A percentile compares a stretch with the other conserved stretches of the same genome.
phyloP scores from a whole-genome alignment of 2,329 filamentous ascomycete genomes.

The Dissoconium aciculare region DNA sequence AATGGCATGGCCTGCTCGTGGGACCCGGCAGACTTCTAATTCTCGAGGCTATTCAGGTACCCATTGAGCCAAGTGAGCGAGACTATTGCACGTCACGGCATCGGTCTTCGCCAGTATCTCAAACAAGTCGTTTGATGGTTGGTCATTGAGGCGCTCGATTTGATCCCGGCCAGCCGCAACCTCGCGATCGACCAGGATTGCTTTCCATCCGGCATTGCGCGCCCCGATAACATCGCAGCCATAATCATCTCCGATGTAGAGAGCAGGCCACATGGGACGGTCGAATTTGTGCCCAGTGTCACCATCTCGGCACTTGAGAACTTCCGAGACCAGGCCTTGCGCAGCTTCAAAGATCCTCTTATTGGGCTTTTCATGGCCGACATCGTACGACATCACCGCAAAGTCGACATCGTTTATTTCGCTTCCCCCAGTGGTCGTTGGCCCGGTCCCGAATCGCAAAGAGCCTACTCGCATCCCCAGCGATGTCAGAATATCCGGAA shows the following conservation, averaged over 20 bases:
- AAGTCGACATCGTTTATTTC: constrained; percentile 37
- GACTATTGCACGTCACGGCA: constrained; percentile 15
- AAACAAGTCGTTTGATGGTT: constrained; percentile 8
- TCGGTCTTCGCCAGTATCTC: constrained; percentile 9
- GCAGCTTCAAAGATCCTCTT: constrained; percentile 42
- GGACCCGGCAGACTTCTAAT: too few species aligned
- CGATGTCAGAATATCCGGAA: constrained; percentile 38
- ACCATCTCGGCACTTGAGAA: too few species aligned
- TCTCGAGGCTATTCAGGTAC: constrained; percentile 10
- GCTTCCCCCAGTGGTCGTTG: background rate
- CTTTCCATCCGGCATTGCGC: constrained; percentile 33
- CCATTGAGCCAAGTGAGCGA: constrained; percentile 15
- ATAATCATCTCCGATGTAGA: constrained; percentile 42
- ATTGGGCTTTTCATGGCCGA: constrained; percentile 46
- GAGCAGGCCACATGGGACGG: constrained; percentile 20
- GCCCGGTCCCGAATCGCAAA: constrained; percentile 14
- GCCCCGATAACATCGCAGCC: constrained; percentile 39
- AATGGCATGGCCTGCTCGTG: too few species aligned
- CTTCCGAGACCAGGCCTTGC: constrained; percentile 26
- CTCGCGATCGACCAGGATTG: constrained; percentile 29
- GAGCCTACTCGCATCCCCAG: constrained; percentile 37
- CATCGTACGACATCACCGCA: constrained; percentile 48
- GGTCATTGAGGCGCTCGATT: constrained; percentile 12
- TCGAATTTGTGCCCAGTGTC: constrained; percentile 2
- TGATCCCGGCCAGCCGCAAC: constrained; percentile 7